Evolutionary conservation across 148 eudicot genomes (phyloP), one percentile per base, ranked within the genome.

Genomic region (Rhododendron simsii): DNA sequence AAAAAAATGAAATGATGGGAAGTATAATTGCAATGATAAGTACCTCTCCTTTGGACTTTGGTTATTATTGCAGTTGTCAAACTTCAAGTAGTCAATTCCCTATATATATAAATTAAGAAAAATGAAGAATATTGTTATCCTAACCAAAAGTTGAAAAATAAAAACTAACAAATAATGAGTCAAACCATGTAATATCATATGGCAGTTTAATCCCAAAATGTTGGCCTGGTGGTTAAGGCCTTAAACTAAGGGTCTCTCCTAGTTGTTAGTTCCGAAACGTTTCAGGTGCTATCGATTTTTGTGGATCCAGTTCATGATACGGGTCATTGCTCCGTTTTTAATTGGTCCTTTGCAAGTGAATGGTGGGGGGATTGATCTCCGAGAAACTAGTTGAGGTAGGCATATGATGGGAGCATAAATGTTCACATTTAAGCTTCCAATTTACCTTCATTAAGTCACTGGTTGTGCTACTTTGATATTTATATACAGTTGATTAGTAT

Each of bases 71-170:
- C 99, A 96, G 61, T 96, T 96, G 85, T 96, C 99, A 83, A 95
- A 96, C 89, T 96, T 96, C 95, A 96, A 90, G 85, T 96, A 96
- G 88, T 96, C 98, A 26, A 96, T 81, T 37, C 93, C 99, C 99
- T 95, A 85, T 63, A 73, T 20, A 57, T 0, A 14, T 8, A 59
- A 44, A 51, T 3, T 18, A 7, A 84, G 86, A 84, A 48, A 0
- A 83, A 37, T 67, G 37, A 11, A 26, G 8, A 18, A 23, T n/a
- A 65, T 13, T 13, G 26, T 3, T 26, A 14, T 2, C 55, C 8
- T 23, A 23, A 44, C 2, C 1, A 41, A 4, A 57, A 15, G 41
- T 47, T 18, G 37, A 7, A 30, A 53, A 9, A 16, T 21, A 14
- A 3, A 10, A 50, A 0, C 20, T 11, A 45, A 8, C 69, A 80